Evolutionary conservation across 371 early-diverging fungal species (phyloP), one percentile per base, ranked within the genome.

Genomic region (Mortierella sp.): DNA sequence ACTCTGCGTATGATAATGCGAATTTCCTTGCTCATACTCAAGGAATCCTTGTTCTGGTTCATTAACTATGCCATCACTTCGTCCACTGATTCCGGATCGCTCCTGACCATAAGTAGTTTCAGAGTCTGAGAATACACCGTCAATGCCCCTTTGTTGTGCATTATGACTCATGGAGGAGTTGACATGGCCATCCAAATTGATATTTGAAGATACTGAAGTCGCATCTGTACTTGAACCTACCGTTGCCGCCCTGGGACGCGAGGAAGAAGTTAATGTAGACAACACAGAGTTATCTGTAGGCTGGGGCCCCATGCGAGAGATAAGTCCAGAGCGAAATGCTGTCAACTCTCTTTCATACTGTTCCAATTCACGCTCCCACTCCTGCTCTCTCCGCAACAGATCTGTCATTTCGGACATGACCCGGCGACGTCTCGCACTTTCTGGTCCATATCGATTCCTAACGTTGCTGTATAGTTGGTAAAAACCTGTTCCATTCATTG

Each of bases 391-490:
- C 19, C 72, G 22, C 61, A 76, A 9, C 3, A 76, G 56, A 43
- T 71, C 72, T 6, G 68, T 31, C 68, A 76, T 71, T 47, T 76
- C 77, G 3, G 77, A 71, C 71, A 76, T 54, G 17, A 76, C 68
- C 9, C 77, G 71, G 17, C 68, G 62, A 1, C 72, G 57, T 37
- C 77, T 56, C 3, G 65, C 17, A 22, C 40, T 45, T 2, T 75
- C 76, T 9, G 65, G 65, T 1, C 72, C 68, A 45, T 68, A 68
- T 1, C 67, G 71, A 45, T 76, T 76, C 54, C 77, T 61, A 61
- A 64, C 65, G 43, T 71, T 76, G 9, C 77, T 70, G 34, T 76
- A 68, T 10, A 70, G 65, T 23, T 76, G 66, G 13, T 70, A 76
- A 3, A 70, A 49, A 8, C 66, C 69, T 10, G 57, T 51, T 53